Evolutionary conservation across 495 filamentous ascomycete species (phyloP), one percentile per base, ranked within the genome.

Genomic region (Oleoguttula mirabilis): DNA sequence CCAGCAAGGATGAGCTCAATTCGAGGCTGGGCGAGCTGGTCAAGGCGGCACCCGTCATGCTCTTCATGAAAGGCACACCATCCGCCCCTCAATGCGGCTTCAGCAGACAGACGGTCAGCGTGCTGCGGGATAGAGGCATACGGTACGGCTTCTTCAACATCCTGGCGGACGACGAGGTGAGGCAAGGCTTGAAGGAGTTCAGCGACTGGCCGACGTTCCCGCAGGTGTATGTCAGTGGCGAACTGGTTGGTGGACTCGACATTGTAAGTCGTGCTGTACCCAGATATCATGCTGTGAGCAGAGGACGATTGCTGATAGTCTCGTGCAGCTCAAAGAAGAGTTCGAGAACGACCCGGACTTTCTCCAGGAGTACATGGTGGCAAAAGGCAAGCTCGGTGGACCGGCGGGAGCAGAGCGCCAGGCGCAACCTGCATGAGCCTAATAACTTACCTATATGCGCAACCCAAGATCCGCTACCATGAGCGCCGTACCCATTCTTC

Each of bases 121-220:
- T 96, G 25, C 65, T 96, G 43, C 76, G 90, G 43, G 87, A 94
- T 66, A 75, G 79, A 45, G 79, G 80, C 37, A 80, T 99, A 27
- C 82, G 88, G 58, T 99, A 96, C 62, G 92, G 90, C 5, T 96
- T 96, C 71, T 99, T 99, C 66, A 96, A 99, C 56, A 96, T 93
- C 49, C 64, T 99, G 40, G 90, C 90, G 48, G 90, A 99, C 61
- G 90, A 99, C 55, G 90, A 95, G 51, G 92, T 99, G 14, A 71
- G 90, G 27, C 88, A 96, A 65, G 90, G 90, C 4, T 62, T 99
- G 54, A 99, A 96, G 71, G 77, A 81, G 58, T 94, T 80, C 61
- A 83, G 86, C 10, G 88, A 94, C 34, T 96, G 90, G 90, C 92
- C 90, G 2, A 99, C 90, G 1, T 99, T 83, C 63, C 86, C 88